Percentiles rank a stretch among this genome's conserved stretches.
Conservation (phyloP, 2,329 filamentous ascomycete genomes). For the Aspergillus sp. region DNA sequence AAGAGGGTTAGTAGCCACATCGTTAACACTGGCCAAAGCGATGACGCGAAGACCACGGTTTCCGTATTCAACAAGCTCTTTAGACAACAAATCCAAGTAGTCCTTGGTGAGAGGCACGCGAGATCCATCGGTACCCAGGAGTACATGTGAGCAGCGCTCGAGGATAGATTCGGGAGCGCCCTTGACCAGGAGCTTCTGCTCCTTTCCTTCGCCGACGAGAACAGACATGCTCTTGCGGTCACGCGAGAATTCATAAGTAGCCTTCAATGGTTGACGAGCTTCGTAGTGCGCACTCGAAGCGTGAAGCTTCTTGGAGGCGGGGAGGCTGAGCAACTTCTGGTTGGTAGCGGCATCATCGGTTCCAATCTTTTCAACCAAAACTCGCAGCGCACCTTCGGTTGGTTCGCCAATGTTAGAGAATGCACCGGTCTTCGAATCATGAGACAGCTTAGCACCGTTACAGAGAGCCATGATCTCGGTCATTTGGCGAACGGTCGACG, state of each 20-base stretch:
- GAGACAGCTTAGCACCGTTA: conserved; percentile 80
- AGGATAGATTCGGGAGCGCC: conserved; percentile 92
- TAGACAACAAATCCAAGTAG: conserved; percentile 64
- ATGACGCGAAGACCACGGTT: conserved; percentile 92
- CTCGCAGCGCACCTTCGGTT: conserved; percentile 88
- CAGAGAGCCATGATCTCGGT: conserved; percentile 68
- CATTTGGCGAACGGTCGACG: conserved; percentile 75
- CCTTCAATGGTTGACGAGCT: conserved; percentile 65
- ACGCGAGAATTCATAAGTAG: conserved; percentile 94
- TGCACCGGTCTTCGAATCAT: conserved; percentile 68
- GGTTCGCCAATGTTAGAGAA: conserved; percentile 88
- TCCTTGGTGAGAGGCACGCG: conserved; percentile 67
- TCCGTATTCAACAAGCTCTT: conserved; percentile 83
- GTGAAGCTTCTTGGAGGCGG: conserved; percentile 63
- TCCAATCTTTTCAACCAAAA: conserved; percentile 90
- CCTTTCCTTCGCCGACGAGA: conserved; percentile 64
- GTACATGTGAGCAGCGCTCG: conserved; percentile 78
- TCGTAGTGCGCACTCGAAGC: conserved; percentile 83
- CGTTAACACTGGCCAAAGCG: conserved; percentile 78
- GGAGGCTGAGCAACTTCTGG: conserved; percentile 42
- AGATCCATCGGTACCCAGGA: conserved; percentile 75
- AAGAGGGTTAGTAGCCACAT: conserved; percentile 66
- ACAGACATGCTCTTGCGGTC: conserved; percentile 99
- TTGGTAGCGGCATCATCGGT: conserved; percentile 65
- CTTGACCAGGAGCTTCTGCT: conserved; percentile 86